These are phyloP conservation scores for Seiridium unicorne DNA, from an alignment of 2,329 filamentous ascomycete species.

Conservation along the genomic window DNA sequence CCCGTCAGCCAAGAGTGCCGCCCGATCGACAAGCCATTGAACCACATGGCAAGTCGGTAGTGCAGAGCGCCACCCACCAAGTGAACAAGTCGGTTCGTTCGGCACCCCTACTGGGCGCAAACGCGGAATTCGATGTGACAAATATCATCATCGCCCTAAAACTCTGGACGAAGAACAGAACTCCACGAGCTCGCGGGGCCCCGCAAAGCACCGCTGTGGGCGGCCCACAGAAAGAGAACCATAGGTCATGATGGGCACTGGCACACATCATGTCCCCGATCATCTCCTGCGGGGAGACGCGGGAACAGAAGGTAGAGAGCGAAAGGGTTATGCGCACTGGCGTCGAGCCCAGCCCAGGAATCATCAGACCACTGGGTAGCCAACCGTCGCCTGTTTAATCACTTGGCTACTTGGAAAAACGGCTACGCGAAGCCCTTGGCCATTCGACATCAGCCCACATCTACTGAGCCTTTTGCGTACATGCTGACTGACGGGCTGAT, in stretches of 20 bases:
- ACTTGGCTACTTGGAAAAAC: too few relatives aligned
- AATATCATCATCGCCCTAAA: not conserved
- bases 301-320: too few relatives aligned
- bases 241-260: not conserved
- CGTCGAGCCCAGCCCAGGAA: too few relatives aligned
- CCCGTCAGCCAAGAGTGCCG: not conserved
- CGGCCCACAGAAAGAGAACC: not conserved
- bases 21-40: not conserved
- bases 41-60: conserved; percentile 1
- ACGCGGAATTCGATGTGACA: not conserved
- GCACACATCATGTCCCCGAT: not conserved
- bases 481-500: too few relatives aligned
- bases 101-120: not conserved
- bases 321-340: too few relatives aligned
- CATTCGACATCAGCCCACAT: too few relatives aligned
- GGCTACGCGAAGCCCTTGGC: too few relatives aligned
- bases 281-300: not conserved
- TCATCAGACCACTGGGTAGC: too few relatives aligned
- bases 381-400: too few relatives aligned
- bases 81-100: not conserved
- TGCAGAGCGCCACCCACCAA: conserved; percentile 2
- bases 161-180: not conserved
- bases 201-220: not conserved
- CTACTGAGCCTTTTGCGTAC: too few relatives aligned
- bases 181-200: not conserved